These are phyloP conservation scores for Hyphopichia fennica DNA, from an alignment of 1,139 yeast species.

Conservation along the genomic window DNA sequence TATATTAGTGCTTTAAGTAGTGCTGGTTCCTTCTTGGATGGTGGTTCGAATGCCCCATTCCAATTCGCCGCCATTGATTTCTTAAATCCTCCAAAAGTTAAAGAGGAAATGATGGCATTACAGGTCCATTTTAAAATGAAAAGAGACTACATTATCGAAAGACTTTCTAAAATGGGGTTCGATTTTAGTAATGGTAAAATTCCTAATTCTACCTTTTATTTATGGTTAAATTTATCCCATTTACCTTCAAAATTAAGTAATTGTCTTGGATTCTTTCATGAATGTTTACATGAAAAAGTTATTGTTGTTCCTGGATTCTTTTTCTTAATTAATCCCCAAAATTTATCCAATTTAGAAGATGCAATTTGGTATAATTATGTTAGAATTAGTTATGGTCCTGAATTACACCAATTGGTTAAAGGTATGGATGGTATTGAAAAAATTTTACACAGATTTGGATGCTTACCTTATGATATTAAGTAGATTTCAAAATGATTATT, in stretches of 20 bases:
- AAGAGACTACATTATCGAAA: conserved; percentile 56
- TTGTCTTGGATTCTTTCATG: conserved; percentile 68
- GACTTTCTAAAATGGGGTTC: conserved; percentile 60
- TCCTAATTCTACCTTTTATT: conserved; percentile 65
- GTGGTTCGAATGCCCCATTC: conserved; percentile 67
- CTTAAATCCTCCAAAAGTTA: conserved; percentile 53
- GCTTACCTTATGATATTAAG: conserved; percentile 39
- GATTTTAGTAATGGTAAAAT: conserved; percentile 42
- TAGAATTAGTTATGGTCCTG: conserved; percentile 67
- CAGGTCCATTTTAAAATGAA: conserved; percentile 63
- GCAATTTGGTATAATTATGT: conserved; percentile 66
- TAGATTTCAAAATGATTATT: no score
- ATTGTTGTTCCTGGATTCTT: conserved; percentile 70
- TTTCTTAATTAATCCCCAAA: conserved; percentile 65
- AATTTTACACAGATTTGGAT: conserved; percentile 49
- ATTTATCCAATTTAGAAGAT: conserved; percentile 60
- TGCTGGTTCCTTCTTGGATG: conserved; percentile 66
- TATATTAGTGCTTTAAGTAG: conserved; percentile 59
- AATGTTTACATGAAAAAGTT: conserved; percentile 62
- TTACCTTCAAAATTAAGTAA: conserved; percentile 61
- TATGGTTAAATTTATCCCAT: conserved; percentile 62
- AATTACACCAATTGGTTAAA: conserved; percentile 48
- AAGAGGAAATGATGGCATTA: conserved; percentile 58
- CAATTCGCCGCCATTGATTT: conserved; percentile 64
- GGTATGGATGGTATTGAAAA: conserved; percentile 72